Conservation (phyloP, 768 basidiomycete genomes). For the Phylloporus sp. region DNA sequence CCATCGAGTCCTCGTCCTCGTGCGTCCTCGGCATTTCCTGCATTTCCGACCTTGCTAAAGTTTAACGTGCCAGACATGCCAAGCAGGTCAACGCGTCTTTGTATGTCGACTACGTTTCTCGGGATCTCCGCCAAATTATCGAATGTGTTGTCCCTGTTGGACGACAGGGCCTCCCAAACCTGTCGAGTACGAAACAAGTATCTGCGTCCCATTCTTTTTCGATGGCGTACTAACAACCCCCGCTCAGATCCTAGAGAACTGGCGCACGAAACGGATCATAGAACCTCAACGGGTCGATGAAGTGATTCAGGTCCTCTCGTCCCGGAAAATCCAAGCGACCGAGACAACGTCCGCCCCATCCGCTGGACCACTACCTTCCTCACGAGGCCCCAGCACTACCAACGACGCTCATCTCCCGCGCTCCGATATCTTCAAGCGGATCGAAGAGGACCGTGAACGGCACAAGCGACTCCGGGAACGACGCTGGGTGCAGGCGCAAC, state of each 20-base stretch:
- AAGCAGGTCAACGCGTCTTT: conserved; percentile 43
- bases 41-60: neutral
- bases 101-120: conserved; percentile 73
- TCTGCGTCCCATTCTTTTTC: neutral
- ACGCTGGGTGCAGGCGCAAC: conserved; percentile 83
- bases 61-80: conserved; percentile 22
- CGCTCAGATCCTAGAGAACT: conserved; percentile 81
- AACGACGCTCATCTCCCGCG: conserved; percentile 42
- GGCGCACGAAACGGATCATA: conserved; percentile 81
- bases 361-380: neutral
- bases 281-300: conserved; percentile 78
- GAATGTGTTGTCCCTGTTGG: conserved; percentile 85
- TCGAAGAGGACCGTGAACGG: conserved; percentile 89
- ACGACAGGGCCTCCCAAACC: conserved; percentile 83
- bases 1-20: conserved; percentile 18
- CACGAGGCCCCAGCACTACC: neutral
- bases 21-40: conserved; percentile 1
- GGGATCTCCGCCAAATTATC: conserved; percentile 77
- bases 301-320: conserved; percentile 52
- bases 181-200: conserved; percentile 85
- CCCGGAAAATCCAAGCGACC: conserved; percentile 35
- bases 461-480: conserved; percentile 89
- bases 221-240: neutral
- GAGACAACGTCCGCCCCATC: conserved; percentile 21
- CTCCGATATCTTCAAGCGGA: conserved; percentile 75